Base-by-base conservation (phyloP, 1,284 basidiomycete species). In the Porogramme epimiltina region DNA sequence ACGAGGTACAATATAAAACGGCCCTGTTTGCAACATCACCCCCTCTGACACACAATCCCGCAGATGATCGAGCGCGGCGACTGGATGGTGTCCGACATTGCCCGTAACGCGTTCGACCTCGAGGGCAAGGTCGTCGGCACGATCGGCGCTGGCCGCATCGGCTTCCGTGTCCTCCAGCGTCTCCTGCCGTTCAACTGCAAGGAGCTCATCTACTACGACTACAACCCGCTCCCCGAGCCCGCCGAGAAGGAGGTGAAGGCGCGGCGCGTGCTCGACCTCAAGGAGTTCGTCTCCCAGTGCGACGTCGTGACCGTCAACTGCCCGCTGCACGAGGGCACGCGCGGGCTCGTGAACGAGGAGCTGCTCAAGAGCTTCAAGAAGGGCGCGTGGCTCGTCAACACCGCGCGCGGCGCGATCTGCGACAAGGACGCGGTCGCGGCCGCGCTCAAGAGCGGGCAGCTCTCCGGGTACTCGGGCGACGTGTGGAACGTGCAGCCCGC, bases 151-250 rank as follows among this genome's bases (percentile, higher is more conserved):
- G 90, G 91, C 26, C 80, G 91, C 50, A 96, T 97, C 67, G 95
- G 93, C 13, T 93, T 92, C 79, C 83, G 93, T 67, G 91, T 97
- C 20, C 80, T 97, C 42, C 89, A 97, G 73, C 87, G 95, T 55
- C 77, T 98, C 48, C 67, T 83, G 52, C 90, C 92, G 2, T 98
- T 98, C 76, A 80, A 94, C 75, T 85, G 82, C 79, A 95, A 95
- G 72, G 92, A 96, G 69, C 83, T 97, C 45, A 73, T 96, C 49
- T 97, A 95, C 81, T 97, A 90, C 71, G 95, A 98, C 76, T 97
- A 97, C 73, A 78, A 83, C 22, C 75, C 87, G 54, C 84, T 96
- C 42, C 89, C 92, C n/a, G 76, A 75, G 57, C 85, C 85, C 25
- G 89, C 89, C 34, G 85, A 80, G 25, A 80, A 88, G 69, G 77